Conservation (phyloP, 768 basidiomycete species). For the Podaxis sp. region DNA sequence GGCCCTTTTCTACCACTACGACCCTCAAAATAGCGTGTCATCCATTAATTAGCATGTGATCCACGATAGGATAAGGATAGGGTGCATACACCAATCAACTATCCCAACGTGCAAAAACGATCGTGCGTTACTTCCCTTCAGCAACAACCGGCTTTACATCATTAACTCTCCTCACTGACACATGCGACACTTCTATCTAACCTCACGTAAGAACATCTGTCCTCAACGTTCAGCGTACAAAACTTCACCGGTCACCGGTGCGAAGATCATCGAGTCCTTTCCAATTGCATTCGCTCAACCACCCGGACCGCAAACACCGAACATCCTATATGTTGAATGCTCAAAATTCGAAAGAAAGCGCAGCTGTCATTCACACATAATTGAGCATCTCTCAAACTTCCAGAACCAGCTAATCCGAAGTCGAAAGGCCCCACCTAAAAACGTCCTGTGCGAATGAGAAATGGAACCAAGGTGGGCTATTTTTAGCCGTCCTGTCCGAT, state of each 20-base stretch:
- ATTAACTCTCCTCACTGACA: neutral
- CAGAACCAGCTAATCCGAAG: neutral
- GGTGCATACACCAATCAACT: too few species aligned
- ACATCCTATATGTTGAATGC: neutral
- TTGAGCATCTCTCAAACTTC: conserved; percentile 1
- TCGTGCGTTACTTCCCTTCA: too few species aligned
- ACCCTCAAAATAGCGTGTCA: neutral
- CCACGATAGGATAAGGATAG: too few species aligned
- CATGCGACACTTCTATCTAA: conserved; percentile 2
- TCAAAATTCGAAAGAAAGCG: neutral
- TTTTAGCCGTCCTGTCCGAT: neutral
- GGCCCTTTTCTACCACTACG: neutral
- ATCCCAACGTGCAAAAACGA: too few species aligned
- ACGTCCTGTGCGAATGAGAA: neutral
- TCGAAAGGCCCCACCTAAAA: neutral
- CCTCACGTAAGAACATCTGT: neutral
- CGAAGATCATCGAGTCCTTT: too few species aligned
- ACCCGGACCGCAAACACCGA: neutral
- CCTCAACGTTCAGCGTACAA: neutral
- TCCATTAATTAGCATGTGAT: too few species aligned
- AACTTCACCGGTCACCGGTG: too few species aligned
- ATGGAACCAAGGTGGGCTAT: neutral
- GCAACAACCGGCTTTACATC: neutral
- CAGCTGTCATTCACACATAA: neutral
- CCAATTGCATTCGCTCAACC: neutral